A percentile compares a stretch with the other conserved stretches of the same genome.
Evolutionary conservation across 164 flowering plant species (phyloP).

Genomic region (Chloranthus sessilifolius): DNA sequence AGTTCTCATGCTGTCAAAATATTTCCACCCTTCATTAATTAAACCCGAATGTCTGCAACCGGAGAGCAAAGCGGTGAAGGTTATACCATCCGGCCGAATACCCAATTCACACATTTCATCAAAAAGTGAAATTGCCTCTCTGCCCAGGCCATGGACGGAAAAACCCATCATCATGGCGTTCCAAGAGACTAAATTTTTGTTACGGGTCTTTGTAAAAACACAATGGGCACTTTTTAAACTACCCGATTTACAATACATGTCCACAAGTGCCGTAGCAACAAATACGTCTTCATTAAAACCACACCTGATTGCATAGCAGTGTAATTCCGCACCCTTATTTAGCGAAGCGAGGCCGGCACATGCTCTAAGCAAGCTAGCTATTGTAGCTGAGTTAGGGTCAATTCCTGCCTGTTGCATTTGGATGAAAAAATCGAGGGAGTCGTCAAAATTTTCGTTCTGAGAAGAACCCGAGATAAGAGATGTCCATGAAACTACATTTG

Average conservation of each 20-base stretch:
- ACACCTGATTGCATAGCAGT: slow-evolving; percentile 33
- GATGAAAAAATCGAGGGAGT: slow-evolving; percentile 29
- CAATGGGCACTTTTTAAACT: slow-evolving; percentile 28
- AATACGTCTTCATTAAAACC: slow-evolving; percentile 31
- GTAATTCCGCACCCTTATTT: slow-evolving; percentile 51
- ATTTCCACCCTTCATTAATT: slow-evolving; percentile 57
- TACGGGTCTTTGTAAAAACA: slow-evolving; percentile 29
- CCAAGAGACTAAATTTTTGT: slow-evolving; percentile 53
- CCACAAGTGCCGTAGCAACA: slow-evolving; percentile 54
- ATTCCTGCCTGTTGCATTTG: slow-evolving; percentile 51
- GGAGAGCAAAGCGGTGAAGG: slow-evolving; percentile 58
- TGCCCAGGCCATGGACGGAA: slow-evolving; percentile 40
- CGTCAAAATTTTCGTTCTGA: slow-evolving; percentile 31
- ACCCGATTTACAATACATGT: slow-evolving; percentile 60
- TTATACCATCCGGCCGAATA: slow-evolving; percentile 45
- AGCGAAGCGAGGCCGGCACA: slow-evolving; percentile 53
- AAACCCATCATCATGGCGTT: slow-evolving; percentile 64
- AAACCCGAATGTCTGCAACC: slow-evolving; percentile 59
- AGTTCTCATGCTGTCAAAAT: slow-evolving; percentile 47
- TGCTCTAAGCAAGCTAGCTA: slow-evolving; percentile 39
- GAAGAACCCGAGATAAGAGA: slow-evolving; percentile 60
- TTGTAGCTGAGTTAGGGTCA: slow-evolving; percentile 48
- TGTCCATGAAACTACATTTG: slow-evolving; percentile 70
- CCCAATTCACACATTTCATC: slow-evolving; percentile 36
- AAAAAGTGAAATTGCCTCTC: slow-evolving; percentile 41